These are phyloP conservation scores for Penicillium malachiteum DNA, from an alignment of 495 filamentous ascomycete species.

Conservation along the genomic window DNA sequence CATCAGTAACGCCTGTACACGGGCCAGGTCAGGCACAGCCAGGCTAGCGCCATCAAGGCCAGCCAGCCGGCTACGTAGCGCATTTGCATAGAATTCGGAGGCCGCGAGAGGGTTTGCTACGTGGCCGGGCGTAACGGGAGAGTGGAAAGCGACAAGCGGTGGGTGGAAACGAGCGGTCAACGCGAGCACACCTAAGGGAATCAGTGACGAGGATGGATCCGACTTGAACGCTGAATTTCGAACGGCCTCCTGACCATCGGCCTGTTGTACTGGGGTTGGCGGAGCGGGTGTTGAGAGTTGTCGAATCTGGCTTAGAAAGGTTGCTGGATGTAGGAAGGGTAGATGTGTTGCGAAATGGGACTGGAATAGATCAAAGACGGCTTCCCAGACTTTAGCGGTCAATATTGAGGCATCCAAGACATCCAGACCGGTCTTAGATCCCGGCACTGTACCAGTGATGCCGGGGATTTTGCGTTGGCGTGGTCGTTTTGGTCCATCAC, in stretches of 20 bases:
- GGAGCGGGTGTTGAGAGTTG: conserved; percentile 38
- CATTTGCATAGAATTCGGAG: conserved; percentile 76
- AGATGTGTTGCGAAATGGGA: conserved; percentile 79
- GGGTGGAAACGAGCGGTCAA: conserved; percentile 78
- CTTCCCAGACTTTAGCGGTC: conserved; percentile 68
- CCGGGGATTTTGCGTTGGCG: conserved; percentile 51
- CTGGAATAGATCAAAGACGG: conserved; percentile 75
- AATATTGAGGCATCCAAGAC: conserved; percentile 53
- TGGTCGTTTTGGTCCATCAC: conserved; percentile 58
- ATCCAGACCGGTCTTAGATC: conserved; percentile 36
- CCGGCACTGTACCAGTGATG: conserved; percentile 32
- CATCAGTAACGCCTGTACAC: conserved; percentile 78
- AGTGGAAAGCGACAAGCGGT: conserved; percentile 64
- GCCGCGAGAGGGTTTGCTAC: conserved; percentile 63
- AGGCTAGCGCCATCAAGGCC: conserved; percentile 50
- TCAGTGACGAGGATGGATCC: conserved; percentile 57
- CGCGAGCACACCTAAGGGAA: conserved; percentile 74
- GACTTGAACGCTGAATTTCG: conserved; percentile 31
- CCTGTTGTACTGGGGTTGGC: conserved; percentile 11
- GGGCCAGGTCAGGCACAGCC: conserved; percentile 61
- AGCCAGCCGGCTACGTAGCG: conserved; percentile 65
- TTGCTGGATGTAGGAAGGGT: conserved; percentile 78
- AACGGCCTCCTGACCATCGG: conserved; percentile 27
- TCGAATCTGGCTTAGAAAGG: conserved; percentile 61
- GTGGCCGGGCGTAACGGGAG: conserved; percentile 43